Evolutionary conservation across 352 stramenopile species (phyloP).

Genomic region (Phytophthora niederhauseri): DNA sequence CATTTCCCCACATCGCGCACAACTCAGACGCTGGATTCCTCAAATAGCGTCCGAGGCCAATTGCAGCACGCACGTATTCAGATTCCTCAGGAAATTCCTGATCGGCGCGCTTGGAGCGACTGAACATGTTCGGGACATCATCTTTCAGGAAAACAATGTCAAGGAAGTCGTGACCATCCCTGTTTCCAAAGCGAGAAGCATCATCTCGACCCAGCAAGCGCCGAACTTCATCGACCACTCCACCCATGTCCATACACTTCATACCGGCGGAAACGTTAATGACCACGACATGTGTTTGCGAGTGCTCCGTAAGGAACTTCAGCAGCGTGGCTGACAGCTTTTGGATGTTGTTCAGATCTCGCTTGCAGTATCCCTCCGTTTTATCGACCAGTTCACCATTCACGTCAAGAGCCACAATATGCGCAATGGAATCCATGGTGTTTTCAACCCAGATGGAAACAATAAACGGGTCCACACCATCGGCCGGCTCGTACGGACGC

Average conservation of each 20-base stretch:
- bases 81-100: constrained; percentile 87
- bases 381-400: constrained; percentile 90
- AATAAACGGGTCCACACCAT: constrained; percentile 81
- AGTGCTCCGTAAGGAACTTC: constrained; percentile 86
- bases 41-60: constrained; percentile 81
- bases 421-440: constrained; percentile 76
- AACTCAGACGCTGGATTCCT: constrained; percentile 87
- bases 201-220: constrained; percentile 76
- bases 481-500: constrained; percentile 78
- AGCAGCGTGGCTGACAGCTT: constrained; percentile 79
- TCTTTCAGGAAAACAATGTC: constrained; percentile 91
- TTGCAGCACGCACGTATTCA: constrained; percentile 75
- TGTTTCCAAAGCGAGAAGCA: constrained; percentile 71
- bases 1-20: constrained; percentile 87
- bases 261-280: constrained; percentile 90
- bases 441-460: constrained; percentile 90
- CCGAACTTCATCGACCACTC: constrained; percentile 83
- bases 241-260: constrained; percentile 92
- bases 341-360: constrained; percentile 73
- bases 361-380: constrained; percentile 83
- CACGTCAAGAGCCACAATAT: constrained; percentile 86
- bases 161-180: constrained; percentile 83
- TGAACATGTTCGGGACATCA: constrained; percentile 90
- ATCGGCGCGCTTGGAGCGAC: constrained; percentile 82
- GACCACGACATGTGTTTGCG: constrained; percentile 81